A percentile compares a stretch with the other conserved stretches of the same genome.
These are phyloP conservation scores for Carex sylvatica DNA, from an alignment of 202 grass and related monocot species.

Conservation along the genomic window DNA sequence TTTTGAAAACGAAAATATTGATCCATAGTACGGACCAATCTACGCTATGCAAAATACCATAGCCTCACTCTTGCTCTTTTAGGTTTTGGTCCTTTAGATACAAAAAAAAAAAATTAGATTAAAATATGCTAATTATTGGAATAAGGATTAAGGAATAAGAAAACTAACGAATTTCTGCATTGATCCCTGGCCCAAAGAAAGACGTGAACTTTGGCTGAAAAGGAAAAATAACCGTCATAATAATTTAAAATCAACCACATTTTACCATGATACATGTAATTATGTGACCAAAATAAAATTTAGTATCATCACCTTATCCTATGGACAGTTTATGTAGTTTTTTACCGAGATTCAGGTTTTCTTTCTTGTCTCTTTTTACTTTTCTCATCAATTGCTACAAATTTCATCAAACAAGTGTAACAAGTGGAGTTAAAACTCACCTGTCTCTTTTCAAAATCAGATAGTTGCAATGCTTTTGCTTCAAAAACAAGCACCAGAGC, in stretches of 20 bases:
- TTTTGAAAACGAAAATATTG: too few relatives aligned
- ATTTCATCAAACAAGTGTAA: constrained; percentile 11
- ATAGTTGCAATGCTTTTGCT: constrained; percentile 81
- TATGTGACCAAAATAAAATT: not conserved
- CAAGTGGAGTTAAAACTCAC: constrained; percentile 31
- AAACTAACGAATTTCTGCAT: constrained; percentile 81
- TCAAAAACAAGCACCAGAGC: constrained; percentile 69
- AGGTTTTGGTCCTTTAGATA: not conserved
- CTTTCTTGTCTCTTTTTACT: not conserved
- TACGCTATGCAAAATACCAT: too few relatives aligned
- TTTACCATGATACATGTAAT: not conserved
- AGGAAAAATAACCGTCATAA: constrained; percentile 24
- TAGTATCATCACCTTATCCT: not conserved
- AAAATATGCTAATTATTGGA: not conserved
- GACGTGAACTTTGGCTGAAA: constrained; percentile 86
- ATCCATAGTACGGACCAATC: too few relatives aligned
- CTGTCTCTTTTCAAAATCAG: constrained; percentile 97
- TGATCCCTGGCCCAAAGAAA: constrained; percentile 93
- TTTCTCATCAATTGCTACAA: not conserved
- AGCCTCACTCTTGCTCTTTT: too few relatives aligned
- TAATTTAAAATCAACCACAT: not conserved
- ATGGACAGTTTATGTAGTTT: not conserved
- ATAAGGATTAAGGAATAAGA: constrained; percentile 20
- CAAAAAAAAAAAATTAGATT: not conserved
- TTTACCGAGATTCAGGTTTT: not conserved